phyloP scores from a whole-genome alignment of 306 rosid genomes.

The Clitoria ternatea region DNA sequence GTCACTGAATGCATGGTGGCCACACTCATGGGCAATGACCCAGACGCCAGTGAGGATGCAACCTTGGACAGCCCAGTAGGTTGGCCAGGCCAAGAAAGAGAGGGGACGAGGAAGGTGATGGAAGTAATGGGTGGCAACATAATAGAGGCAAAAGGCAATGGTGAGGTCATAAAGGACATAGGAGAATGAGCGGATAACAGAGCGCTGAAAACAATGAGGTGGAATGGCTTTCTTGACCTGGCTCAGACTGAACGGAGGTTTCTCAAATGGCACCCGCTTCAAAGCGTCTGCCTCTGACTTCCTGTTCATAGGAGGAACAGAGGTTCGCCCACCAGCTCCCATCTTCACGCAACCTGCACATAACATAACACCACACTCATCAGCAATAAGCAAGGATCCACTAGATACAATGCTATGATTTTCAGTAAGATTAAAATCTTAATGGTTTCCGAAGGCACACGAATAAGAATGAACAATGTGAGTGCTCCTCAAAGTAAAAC shows the following conservation, averaged over 20 bases:
- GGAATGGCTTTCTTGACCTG: constrained; percentile 79
- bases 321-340: constrained; percentile 95
- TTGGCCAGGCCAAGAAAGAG: constrained; percentile 62
- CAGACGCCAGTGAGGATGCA: constrained; percentile 90
- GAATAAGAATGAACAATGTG: not conserved
- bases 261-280: constrained; percentile 66
- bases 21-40: constrained; percentile 97
- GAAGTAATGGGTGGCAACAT: constrained; percentile 59
- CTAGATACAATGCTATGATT: too few species aligned
- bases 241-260: constrained; percentile 71
- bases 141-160: constrained; percentile 49
- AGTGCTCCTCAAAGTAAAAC: not conserved
- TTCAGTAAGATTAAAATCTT: not conserved
- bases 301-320: constrained; percentile 47
- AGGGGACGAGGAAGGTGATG: constrained; percentile 41
- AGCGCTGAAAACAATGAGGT: constrained; percentile 81
- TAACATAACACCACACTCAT: not conserved
- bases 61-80: constrained; percentile 68
- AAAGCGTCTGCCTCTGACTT: constrained; percentile 36
- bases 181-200: constrained; percentile 69
- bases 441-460: not conserved
- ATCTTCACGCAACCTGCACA: constrained; percentile 51
- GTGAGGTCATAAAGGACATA: constrained; percentile 60
- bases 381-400: not conserved
- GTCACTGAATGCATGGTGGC: constrained; percentile 97